A percentile compares a stretch with the other conserved stretches of the same genome.
phyloP scores from a whole-genome alignment of 768 basidiomycete genomes.

The Candolleomyces efflorescens region DNA sequence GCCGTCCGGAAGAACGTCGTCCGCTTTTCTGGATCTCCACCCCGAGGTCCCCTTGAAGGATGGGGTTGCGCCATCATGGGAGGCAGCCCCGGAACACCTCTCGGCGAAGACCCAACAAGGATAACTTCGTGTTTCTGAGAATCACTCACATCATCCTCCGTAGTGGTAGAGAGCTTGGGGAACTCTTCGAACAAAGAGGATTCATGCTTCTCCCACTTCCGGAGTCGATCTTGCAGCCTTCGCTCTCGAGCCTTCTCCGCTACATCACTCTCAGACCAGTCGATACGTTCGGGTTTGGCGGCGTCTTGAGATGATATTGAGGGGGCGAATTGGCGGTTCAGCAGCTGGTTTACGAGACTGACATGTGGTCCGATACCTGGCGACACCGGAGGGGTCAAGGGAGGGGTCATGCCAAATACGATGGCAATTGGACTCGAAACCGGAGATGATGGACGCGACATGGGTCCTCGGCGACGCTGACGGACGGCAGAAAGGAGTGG shows the following conservation, averaged over 20 bases:
- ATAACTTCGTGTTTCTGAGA: slow-evolving; percentile 42
- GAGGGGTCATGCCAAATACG: slow-evolving; percentile 78
- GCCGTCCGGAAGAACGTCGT: slow-evolving; percentile 61
- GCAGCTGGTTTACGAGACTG: slow-evolving; percentile 41
- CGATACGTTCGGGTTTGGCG: slow-evolving; percentile 24
- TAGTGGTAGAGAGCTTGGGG: slow-evolving; percentile 42
- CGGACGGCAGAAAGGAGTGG: slow-evolving; percentile 76
- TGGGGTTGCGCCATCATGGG: slow-evolving; percentile 16
- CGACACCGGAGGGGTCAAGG: slow-evolving; percentile 18
- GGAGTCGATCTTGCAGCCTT: slow-evolving; percentile 66
- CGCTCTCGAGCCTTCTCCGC: slow-evolving; percentile 68
- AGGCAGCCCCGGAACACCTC: slow-evolving; percentile 31
- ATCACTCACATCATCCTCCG: slow-evolving; percentile 32
- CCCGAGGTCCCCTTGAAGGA: slow-evolving; percentile 9
- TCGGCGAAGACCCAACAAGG: slow-evolving; percentile 39
- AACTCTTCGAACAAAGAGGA: slow-evolving; percentile 56
- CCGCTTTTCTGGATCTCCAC: slow-evolving; percentile 20
- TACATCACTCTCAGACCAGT: slow-evolving; percentile 1
- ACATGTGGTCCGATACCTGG: slow-evolving; percentile 19
- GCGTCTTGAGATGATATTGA: slow-evolving; percentile 24
- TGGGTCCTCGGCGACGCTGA: slow-evolving; percentile 62
- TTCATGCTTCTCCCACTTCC: slow-evolving; percentile 71
- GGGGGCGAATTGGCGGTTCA: slow-evolving; percentile 36
- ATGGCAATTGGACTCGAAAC: slow-evolving; percentile 72
- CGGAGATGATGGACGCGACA: slow-evolving; percentile 55